Base-by-base conservation (phyloP, 805 yeast species). In the Blastobotrys mokoenaii region DNA sequence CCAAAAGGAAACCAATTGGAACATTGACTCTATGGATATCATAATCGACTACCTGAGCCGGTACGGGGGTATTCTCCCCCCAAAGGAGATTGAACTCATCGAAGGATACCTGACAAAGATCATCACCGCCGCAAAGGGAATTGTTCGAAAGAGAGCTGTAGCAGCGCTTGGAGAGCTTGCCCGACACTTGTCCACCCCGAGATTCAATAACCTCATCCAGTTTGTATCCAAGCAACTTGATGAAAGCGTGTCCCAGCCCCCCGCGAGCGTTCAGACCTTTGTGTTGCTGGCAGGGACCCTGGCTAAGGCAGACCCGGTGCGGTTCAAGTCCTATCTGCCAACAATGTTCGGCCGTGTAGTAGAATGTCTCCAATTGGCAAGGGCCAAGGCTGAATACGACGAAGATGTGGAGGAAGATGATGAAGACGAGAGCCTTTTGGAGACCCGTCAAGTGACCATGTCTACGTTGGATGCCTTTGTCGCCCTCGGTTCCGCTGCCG, bases 21-120 rank as follows among this genome's bases (percentile, higher is more conserved):
- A 70, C 0, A 69, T 80, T 31, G 88, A 83, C 53, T 65, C 72
- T 35, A 71, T 81, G 50, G 90, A 83, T 57, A 70, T 80, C 4
- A 58, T 81, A 38, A 68, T 73, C 17, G 86, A 80, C 52, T 51
- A 82, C 35, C 63, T 79, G 40, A 71, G 70, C 47, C 67, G 70
- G 45, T 63, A 78, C 48, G 79, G 81, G 2, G 52, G 62, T 14
- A 63, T 63, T 3, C 62, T 79, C 30, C 50, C 65, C 0, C 48
- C 54, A 3, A 57, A 53, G 0, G 77, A 76, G 44, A 46, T 71
- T 9, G 51, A 42, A 1, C 49, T 47, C 11, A 51, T 60, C 5
- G 56, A 58, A 38, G 37, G 43, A 2, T 52, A 58, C 5, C 61
- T 77, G 38, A 57, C 72, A 9, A 52, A 57, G 1, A 60, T 71